phyloP scores from a whole-genome alignment of 1,284 basidiomycete species.

The Microbotryum scabiosae region DNA sequence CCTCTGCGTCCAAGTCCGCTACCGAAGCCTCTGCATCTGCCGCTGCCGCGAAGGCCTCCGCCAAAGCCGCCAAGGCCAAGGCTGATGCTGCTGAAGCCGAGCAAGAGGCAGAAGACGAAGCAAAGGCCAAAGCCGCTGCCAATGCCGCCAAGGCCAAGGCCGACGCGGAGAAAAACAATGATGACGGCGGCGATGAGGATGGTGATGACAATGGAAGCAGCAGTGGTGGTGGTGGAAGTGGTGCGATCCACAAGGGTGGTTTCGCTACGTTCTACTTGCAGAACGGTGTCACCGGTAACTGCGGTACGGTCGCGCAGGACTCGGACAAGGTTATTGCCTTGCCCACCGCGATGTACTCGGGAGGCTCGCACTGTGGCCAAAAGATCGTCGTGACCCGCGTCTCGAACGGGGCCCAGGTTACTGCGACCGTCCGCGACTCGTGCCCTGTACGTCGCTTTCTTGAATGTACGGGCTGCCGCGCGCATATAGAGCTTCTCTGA shows the following conservation, averaged over 20 bases:
- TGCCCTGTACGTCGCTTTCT: slow-evolving; percentile 46
- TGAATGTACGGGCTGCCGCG: too few species aligned
- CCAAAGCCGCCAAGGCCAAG: too few species aligned
- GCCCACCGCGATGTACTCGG: slow-evolving; percentile 20
- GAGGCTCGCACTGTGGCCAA: slow-evolving; percentile 56
- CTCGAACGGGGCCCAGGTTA: slow-evolving; percentile 50
- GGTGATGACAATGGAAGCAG: too few species aligned
- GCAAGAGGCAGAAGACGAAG: too few species aligned
- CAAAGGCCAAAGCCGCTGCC: too few species aligned
- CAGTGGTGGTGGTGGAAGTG: too few species aligned
- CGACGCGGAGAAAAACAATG: too few species aligned
- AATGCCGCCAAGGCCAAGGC: too few species aligned
- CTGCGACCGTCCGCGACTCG: slow-evolving; percentile 60
- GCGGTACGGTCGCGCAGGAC: neutral
- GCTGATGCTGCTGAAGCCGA: too few species aligned
- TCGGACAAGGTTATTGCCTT: slow-evolving; percentile 1
- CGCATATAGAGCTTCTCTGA: too few species aligned
- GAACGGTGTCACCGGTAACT: slow-evolving; percentile 4
- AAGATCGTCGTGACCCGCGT: slow-evolving; percentile 5
- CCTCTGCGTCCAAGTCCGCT: neutral
- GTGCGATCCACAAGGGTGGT: neutral
- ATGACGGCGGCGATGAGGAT: too few species aligned
- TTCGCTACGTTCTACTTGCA: slow-evolving; percentile 2
- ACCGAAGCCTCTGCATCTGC: neutral
- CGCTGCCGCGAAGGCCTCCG: too few species aligned